phyloP scores from a whole-genome alignment of 202 grass and related monocot genomes.

The Hordeum pubiflorum region DNA sequence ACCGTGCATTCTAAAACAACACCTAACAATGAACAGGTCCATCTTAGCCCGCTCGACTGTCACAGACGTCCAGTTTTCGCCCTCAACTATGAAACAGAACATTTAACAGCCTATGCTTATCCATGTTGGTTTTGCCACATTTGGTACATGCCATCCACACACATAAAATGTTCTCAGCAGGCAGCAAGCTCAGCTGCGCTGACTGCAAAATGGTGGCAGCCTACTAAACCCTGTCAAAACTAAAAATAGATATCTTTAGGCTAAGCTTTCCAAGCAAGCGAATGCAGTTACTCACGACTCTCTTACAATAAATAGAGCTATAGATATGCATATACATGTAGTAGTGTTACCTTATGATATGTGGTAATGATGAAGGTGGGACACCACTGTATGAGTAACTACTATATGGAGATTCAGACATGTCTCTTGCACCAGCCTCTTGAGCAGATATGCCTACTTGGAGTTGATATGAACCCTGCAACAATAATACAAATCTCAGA shows the following conservation, averaged over 20 bases:
- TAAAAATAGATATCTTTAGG: neutral
- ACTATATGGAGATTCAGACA: constrained; percentile 64
- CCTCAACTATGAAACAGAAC: neutral
- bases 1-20: neutral
- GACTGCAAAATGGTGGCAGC: neutral
- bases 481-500: constrained; percentile 33
- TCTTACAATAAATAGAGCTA: constrained; percentile 10
- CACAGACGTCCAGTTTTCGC: neutral
- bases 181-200: neutral
- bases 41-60: neutral
- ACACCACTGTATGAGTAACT: constrained; percentile 72
- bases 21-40: neutral
- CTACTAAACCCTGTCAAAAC: neutral
- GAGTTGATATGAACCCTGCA: constrained; percentile 70
- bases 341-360: constrained; percentile 59
- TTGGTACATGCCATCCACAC: neutral
- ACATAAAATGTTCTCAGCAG: neutral
- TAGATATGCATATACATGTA: neutral
- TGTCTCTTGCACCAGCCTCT: constrained; percentile 67
- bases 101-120: neutral
- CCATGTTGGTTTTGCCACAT: neutral
- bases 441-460: constrained; percentile 79
- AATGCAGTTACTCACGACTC: neutral
- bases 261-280: neutral
- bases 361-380: constrained; percentile 65